Base-by-base conservation (phyloP, 1,284 basidiomycete species). In the Anthracocystis panici-leucophaei region DNA sequence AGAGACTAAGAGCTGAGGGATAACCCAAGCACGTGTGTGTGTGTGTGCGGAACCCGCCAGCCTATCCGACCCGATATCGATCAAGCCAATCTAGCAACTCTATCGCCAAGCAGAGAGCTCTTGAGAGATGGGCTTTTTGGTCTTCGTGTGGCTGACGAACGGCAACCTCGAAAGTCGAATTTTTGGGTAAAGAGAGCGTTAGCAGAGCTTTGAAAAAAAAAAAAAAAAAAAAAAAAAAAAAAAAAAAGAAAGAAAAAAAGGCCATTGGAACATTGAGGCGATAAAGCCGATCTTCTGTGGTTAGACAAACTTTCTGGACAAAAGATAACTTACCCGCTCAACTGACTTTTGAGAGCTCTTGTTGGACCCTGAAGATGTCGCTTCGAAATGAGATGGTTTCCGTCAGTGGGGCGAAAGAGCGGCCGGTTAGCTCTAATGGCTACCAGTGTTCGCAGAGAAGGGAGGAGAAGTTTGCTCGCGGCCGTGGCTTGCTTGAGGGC, bases 181-280 rank as follows among this genome's bases (percentile, higher is more conserved):
- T 57, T 57, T 57, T 57, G 56, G 56, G 56, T 41, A 57, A 57
- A 48, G 27, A 49, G 54, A 23, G 16, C 27, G 54, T 45, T 56
- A 29, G 54, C 31, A 45, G 42, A 21, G 42, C n/a, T 33, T 49
- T 12, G 9, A 20, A 9, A 12, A 40, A 40, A 20, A 40, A 52
- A 27, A 51, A 23, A 35, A 38, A 40, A 18, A 40, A 40, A 38
- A 14, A 18, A 38, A 40, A 18, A 40, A 40, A 38, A 14, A 18
- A 20, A 9, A 12, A n/a, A n/a, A n/a, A n/a, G n/a, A n/a, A n/a
- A n/a, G n/a, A n/a, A n/a, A n/a, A n/a, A n/a, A n/a, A 53, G 35
- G 16, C 20, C 3, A 23, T 35, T 45, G 21, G 29, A 49, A 31
- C 27, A 31, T 49, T 49, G 48, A 49, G n/a, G 27, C 53, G 53